These are phyloP conservation scores for Conticribra weissflogii DNA, from an alignment of 108 stramenopile species.

Conservation along the genomic window DNA sequence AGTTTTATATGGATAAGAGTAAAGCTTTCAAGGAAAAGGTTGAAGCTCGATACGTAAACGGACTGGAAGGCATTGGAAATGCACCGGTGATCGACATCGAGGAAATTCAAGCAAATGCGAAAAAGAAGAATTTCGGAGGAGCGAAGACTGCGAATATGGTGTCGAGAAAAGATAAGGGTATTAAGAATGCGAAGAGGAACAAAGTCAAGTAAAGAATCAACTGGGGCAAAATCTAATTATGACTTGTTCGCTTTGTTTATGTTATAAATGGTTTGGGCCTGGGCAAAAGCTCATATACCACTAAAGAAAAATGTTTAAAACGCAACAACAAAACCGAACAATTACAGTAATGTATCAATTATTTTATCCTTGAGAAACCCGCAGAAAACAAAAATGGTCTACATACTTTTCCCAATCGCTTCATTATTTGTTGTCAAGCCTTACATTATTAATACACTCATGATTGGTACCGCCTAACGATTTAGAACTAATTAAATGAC, in stretches of 20 bases:
- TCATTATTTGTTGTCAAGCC: neutral
- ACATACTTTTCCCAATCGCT: too few species aligned
- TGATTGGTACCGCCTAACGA: too few species aligned
- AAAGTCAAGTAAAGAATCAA: conserved; percentile 10
- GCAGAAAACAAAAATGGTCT: too few species aligned
- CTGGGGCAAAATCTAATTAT: neutral
- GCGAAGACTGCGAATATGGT: conserved; percentile 82
- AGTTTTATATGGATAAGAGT: conserved; percentile 92
- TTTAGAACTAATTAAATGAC: conserved; percentile 8
- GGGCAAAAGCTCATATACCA: too few species aligned
- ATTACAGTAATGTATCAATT: too few species aligned
- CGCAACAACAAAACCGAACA: too few species aligned
- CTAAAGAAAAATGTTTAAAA: too few species aligned
- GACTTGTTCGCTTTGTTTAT: neutral
- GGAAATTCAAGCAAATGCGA: conserved; percentile 53
- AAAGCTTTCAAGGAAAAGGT: conserved; percentile 84
- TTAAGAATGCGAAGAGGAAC: conserved; percentile 96
- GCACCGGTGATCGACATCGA: conserved; percentile 77
- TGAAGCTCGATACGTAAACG: conserved; percentile 82
- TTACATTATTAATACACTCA: neutral
- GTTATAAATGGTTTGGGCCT: neutral
- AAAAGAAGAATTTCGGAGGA: conserved; percentile 94
- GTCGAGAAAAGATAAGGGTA: conserved; percentile 90
- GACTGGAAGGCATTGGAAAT: conserved; percentile 71
- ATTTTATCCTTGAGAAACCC: too few species aligned